phyloP scores from a whole-genome alignment of 2,329 filamentous ascomycete species.

The Conoideocrella luteorostrata region DNA sequence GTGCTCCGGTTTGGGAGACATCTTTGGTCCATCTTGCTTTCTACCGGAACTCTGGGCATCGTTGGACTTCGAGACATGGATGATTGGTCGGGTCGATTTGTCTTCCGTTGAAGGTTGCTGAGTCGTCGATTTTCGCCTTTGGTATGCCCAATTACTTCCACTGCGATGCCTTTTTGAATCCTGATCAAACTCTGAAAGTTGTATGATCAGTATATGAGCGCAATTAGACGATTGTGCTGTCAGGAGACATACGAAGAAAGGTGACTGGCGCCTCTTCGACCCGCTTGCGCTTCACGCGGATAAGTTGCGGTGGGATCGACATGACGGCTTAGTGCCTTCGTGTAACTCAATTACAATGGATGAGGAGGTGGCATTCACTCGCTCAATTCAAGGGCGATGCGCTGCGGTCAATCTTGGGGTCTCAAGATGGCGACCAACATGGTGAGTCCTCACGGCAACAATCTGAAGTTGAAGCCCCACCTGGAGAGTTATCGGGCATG shows the following conservation, averaged over 20 bases:
- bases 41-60: slow-evolving; percentile 17
- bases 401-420: no score
- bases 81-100: slow-evolving; percentile 30
- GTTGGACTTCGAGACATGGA: slow-evolving; percentile 40
- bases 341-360: no score
- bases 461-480: no score
- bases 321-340: slow-evolving; percentile 25
- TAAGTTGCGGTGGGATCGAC: slow-evolving; percentile 52
- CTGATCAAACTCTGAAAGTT: slow-evolving; percentile 41
- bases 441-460: no score
- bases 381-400: no score
- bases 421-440: no score
- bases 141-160: slow-evolving; percentile 48
- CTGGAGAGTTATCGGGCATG: no score
- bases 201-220: slow-evolving; percentile 8
- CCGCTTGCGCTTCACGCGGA: slow-evolving; percentile 56
- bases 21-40: slow-evolving; percentile 9
- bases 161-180: slow-evolving; percentile 47
- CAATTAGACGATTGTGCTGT: slow-evolving; percentile 6
- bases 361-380: no score
- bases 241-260: slow-evolving; percentile 43
- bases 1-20: neutral
- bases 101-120: slow-evolving; percentile 11
- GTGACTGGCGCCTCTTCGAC: slow-evolving; percentile 47
- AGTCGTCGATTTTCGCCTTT: slow-evolving; percentile 36